phyloP scores from a whole-genome alignment of 1,284 basidiomycete species.

The Ceratobasidium sp. region DNA sequence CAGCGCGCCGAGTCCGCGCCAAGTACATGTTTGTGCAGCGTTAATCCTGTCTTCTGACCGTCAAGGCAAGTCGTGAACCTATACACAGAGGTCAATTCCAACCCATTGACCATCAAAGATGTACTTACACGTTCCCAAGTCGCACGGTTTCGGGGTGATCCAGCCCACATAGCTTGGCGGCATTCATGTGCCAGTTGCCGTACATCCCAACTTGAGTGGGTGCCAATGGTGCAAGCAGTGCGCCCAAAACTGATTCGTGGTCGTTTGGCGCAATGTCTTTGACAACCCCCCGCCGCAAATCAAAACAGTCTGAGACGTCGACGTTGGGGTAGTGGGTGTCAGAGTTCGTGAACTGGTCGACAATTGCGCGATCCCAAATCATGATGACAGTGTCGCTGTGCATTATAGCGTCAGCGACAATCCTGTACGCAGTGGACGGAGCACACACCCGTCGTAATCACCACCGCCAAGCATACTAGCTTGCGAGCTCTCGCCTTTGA shows the following conservation, averaged over 20 bases:
- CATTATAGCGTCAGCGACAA: background rate
- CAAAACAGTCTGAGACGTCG: slow-evolving; percentile 24
- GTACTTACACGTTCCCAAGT: slow-evolving; percentile 37
- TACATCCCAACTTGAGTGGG: slow-evolving; percentile 41
- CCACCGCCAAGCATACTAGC: slow-evolving; percentile 41
- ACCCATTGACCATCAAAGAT: too few species aligned
- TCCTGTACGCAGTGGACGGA: background rate
- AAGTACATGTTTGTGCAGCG: background rate
- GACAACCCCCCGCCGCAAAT: background rate
- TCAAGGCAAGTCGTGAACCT: slow-evolving; percentile 37
- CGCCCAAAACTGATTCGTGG: slow-evolving; percentile 6
- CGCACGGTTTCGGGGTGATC: slow-evolving; percentile 26
- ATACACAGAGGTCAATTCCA: background rate
- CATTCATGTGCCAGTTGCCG: slow-evolving; percentile 30
- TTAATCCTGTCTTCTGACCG: slow-evolving; percentile 27
- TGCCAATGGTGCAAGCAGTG: slow-evolving; percentile 19
- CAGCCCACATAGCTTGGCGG: slow-evolving; percentile 7
- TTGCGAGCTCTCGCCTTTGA: slow-evolving; percentile 39
- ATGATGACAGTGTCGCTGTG: slow-evolving; percentile 32
- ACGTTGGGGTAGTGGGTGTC: slow-evolving; percentile 26
- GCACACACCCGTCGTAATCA: slow-evolving; percentile 38
- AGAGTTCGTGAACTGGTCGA: slow-evolving; percentile 39
- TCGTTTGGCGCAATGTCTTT: slow-evolving; percentile 17
- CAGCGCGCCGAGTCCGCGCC: slow-evolving; percentile 12
- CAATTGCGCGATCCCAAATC: slow-evolving; percentile 38